Evolutionary conservation across 257 asterid species (phyloP).

Genomic region (Solanum bulbocastanum): DNA sequence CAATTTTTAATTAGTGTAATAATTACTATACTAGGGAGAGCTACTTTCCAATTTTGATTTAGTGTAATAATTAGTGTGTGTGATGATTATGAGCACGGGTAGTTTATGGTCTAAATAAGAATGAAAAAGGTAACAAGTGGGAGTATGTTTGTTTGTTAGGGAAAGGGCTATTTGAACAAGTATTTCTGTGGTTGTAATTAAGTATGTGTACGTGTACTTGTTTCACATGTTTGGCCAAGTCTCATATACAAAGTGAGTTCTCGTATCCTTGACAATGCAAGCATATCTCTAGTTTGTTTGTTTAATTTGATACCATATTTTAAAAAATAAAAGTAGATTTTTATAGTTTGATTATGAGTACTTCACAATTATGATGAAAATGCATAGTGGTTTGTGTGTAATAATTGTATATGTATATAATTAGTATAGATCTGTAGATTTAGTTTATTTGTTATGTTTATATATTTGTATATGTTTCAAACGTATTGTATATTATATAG

Average conservation of each 20-base stretch:
- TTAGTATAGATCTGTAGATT: no score
- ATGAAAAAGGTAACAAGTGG: not conserved
- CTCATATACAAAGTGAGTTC: not conserved
- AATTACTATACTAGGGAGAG: not conserved
- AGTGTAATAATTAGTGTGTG: not conserved
- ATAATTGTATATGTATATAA: no score
- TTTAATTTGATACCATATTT: not conserved
- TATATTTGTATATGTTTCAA: no score
- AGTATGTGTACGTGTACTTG: not conserved
- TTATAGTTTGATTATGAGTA: no score
- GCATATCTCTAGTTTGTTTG: not conserved
- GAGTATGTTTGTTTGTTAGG: not conserved
- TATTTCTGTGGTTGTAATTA: not conserved
- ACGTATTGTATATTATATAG: no score
- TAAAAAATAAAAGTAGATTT: no score
- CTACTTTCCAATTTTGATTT: not conserved
- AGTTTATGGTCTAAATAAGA: not conserved
- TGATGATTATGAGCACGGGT: not conserved
- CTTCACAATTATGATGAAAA: no score
- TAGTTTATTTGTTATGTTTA: no score
- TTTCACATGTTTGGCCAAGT: not conserved
- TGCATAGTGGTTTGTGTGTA: no score
- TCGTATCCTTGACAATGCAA: not conserved
- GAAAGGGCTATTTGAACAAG: not conserved
- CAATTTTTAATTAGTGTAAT: not conserved